Percentiles rank a stretch among this genome's conserved stretches.
phyloP scores from a whole-genome alignment of 2,329 filamentous ascomycete species.

The Hirsutella minnesotensis region DNA sequence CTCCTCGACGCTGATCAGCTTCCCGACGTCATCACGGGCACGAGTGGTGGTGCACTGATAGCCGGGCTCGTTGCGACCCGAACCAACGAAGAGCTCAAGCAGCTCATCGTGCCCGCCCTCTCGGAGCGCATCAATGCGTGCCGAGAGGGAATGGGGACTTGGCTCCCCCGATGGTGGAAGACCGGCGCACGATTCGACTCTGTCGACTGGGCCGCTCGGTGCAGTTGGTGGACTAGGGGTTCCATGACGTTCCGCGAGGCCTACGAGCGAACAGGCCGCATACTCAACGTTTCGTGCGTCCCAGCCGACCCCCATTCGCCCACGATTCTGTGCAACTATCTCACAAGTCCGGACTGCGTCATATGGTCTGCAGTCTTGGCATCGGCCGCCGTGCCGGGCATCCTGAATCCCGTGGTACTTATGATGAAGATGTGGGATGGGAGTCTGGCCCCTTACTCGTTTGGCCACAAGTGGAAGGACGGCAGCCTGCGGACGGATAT shows the following conservation, averaged over 20 bases:
- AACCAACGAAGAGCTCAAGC: constrained; percentile 81
- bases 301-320: constrained; percentile 90
- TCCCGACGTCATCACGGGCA: constrained; percentile 91
- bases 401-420: constrained; percentile 87
- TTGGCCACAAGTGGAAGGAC: constrained; percentile 99
- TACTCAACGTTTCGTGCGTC: constrained; percentile 91
- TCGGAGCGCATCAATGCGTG: constrained; percentile 77
- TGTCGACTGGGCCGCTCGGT: constrained; percentile 76
- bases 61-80: constrained; percentile 79
- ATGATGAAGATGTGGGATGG: constrained; percentile 78
- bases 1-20: constrained; percentile 75
- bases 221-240: constrained; percentile 81
- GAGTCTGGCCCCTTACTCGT: constrained; percentile 76
- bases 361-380: constrained; percentile 96
- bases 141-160: constrained; percentile 61
- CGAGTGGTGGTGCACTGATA: constrained; percentile 84
- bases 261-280: constrained; percentile 84
- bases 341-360: constrained; percentile 91
- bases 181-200: constrained; percentile 93
- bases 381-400: constrained; percentile 89
- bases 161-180: constrained; percentile 76
- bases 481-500: constrained; percentile 91
- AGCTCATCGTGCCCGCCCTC: constrained; percentile 77
- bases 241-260: constrained; percentile 92
- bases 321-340: constrained; percentile 86